Evolutionary conservation across 129 eudicot genomes (phyloP), one percentile per base, ranked within the genome.

Genomic region (Centella asiatica): DNA sequence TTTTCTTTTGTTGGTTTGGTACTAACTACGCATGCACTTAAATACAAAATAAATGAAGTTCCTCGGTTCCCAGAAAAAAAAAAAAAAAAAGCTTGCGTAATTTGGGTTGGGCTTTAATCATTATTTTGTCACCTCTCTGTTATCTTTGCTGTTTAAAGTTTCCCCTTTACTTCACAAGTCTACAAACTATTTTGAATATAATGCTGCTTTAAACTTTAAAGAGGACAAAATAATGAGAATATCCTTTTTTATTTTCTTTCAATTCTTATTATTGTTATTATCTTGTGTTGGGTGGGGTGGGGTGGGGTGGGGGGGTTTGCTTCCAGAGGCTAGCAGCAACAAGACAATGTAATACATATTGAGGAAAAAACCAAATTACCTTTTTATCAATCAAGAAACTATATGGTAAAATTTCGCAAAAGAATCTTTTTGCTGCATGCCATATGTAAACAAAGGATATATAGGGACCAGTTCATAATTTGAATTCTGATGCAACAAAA

Each of bases 61-160:
- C 11, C 42, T 36, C 7, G 11, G 40, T 36, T 9, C 42, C 7
- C 42, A 6, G 42, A n/a, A n/a, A n/a, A n/a, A n/a, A n/a, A n/a
- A n/a, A n/a, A n/a, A 20, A 53, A n/a, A 12, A 24, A 23, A 23
- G 59, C 37, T 28, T 28, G 60, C 24, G 27, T 54, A 5, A 23
- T 29, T n/a, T 29, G 62, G 62, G 26, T 32, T 32, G 31, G 18
- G 25, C 62, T 54, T 54, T 54, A 54, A 54, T 54, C 62, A 56
- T 56, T 32, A 56, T 10, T 32, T 57, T 57, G 44, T 32, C 62
- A 18, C 32, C 37, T 57, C 62, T 8, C 42, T 57, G 60, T 32
- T 57, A 18, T 32, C 62, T 57, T 57, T 57, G 62, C 42, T 57
- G 34, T 44, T 31, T 57, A 19, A n/a, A 32, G 17, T 11, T n/a